Evolutionary conservation across 495 filamentous ascomycete genomes (phyloP), one percentile per base, ranked within the genome.

Genomic region (Pyrenula massariospora): DNA sequence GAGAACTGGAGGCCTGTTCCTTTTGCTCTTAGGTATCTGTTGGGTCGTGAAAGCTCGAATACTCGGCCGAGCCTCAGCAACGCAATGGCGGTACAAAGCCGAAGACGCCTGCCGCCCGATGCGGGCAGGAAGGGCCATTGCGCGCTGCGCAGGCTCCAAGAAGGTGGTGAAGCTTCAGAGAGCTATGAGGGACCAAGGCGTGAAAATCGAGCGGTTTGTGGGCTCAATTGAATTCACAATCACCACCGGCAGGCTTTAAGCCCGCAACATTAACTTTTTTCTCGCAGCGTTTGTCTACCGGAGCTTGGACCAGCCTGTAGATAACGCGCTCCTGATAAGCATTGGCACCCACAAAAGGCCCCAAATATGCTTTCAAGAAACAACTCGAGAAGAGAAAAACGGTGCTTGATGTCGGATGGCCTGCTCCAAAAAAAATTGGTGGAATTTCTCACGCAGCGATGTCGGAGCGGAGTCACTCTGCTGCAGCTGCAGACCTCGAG

Each of bases 51-150:
- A 74, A 36, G 72, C 57, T 60, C 72, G 71, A 58, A 74, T 56
- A 52, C 70, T 66, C 49, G 72, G 66, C 20, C 66, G 68, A 42
- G 73, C 62, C 57, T 73, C 71, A 62, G 62, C 62, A 58, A 73
- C 62, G 60, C 72, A 73, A 63, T 71, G 72, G 63, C 73, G 73
- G 64, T 71, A 71, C 65, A 75, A 62, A 58, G 75, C 63, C 55
- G 66, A 57, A 63, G 71, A 66, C 54, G 73, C 65, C 54, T 73
- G 73, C 66, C 75, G 73, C 63, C 72, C 73, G 66, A 71, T 73
- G 66, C 73, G 73, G 72, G 73, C 70, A 63, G 72, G 69, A 65
- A 75, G 70, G 73, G 71, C 73, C 73, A 77, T 77, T 66, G 71
- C 69, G 70, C 65, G 60, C 65, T 54, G 65, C 68, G 62, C 70